These are phyloP conservation scores for Lachancea sp. DNA, from an alignment of 805 yeast species.

Conservation along the genomic window DNA sequence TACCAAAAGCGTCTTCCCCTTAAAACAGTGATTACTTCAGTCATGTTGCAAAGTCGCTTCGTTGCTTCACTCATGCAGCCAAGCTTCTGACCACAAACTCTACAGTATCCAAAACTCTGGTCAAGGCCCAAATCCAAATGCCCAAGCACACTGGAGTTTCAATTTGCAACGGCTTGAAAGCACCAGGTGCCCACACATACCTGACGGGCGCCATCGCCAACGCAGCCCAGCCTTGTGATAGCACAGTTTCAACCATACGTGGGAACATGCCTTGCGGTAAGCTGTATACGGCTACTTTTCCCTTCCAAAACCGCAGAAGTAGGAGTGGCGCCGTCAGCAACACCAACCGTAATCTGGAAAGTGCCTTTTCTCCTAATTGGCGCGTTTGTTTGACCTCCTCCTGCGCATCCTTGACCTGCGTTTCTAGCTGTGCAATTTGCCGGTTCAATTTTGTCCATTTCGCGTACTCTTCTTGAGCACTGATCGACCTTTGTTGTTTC, in stretches of 20 bases:
- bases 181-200: conserved; percentile 10
- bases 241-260: conserved; percentile 24
- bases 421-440: conserved; percentile 49
- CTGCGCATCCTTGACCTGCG: conserved; percentile 43
- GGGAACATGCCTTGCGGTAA: conserved; percentile 30
- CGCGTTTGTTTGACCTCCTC: conserved; percentile 27
- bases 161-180: conserved; percentile 7
- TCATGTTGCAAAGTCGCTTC: too few species aligned
- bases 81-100: conserved; percentile 21
- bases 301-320: conserved; percentile 29
- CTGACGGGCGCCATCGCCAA: conserved; percentile 25
- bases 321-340: conserved; percentile 30
- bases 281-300: conserved; percentile 28
- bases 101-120: conserved; percentile 24
- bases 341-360: conserved; percentile 21
- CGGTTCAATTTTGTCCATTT: conserved; percentile 92
- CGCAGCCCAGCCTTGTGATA: conserved; percentile 31
- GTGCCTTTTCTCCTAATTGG: conserved; percentile 9
- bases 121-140: conserved; percentile 33
- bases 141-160: conserved; percentile 30
- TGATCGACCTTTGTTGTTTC: conserved; percentile 50
- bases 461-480: conserved; percentile 93
- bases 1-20: too few species aligned
- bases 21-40: too few species aligned
- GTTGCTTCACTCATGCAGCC: not conserved